Conservation (phyloP, 768 basidiomycete genomes). For the Hericium erinaceus region DNA sequence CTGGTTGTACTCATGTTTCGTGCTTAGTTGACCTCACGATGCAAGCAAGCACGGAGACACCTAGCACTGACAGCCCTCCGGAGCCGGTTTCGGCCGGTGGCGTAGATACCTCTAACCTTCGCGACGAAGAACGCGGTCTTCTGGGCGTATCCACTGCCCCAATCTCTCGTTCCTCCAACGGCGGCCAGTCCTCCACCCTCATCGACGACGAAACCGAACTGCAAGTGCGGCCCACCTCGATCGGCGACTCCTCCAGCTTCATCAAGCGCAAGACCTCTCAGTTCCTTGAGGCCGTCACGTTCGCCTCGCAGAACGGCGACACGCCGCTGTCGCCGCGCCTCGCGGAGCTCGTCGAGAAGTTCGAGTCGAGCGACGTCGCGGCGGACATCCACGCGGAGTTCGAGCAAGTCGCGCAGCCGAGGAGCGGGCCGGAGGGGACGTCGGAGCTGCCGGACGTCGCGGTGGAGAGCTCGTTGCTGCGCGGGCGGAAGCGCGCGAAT, state of each 20-base stretch:
- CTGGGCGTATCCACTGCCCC: neutral
- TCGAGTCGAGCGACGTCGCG: conserved; percentile 58
- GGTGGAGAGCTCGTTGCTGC: conserved; percentile 55
- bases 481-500: conserved; percentile 72
- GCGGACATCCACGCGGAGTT: conserved; percentile 53
- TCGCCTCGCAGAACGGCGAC: conserved; percentile 23
- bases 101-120: conserved; percentile 34
- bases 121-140: conserved; percentile 66
- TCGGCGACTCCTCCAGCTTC: conserved; percentile 37
- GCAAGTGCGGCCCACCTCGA: conserved; percentile 35
- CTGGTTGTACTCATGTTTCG: conserved; percentile 6
- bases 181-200: conserved; percentile 22
- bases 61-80: conserved; percentile 21
- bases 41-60: conserved; percentile 31
- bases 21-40: conserved; percentile 35
- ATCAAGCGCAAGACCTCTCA: conserved; percentile 70
- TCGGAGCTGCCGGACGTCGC: conserved; percentile 56
- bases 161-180: neutral
- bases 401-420: conserved; percentile 28
- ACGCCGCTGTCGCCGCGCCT: conserved; percentile 47
- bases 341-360: conserved; percentile 62
- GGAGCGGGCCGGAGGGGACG: conserved; percentile 24
- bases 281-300: conserved; percentile 48
- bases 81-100: conserved; percentile 16
- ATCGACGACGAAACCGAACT: conserved; percentile 42